Percentiles rank a stretch among this genome's conserved stretches.
Conservation (phyloP, 257 asterid genomes). For the Ilex asprella region DNA sequence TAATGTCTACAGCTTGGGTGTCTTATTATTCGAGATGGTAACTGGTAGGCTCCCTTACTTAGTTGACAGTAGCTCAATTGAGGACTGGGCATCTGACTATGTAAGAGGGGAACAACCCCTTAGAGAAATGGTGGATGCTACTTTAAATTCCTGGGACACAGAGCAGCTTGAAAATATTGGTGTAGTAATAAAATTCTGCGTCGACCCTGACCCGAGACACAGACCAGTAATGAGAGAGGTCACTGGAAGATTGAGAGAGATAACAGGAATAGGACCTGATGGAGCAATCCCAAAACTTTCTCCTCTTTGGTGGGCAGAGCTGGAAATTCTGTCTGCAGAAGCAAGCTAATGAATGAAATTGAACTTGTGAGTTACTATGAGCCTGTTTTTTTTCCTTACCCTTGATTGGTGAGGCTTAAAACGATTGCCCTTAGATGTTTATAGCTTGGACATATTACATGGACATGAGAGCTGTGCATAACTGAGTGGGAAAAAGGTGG, state of each 20-base stretch:
- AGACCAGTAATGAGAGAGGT: conserved; percentile 54
- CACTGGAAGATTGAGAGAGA: conserved; percentile 47
- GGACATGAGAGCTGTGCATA: conserved; percentile 14
- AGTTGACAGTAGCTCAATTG: conserved; percentile 34
- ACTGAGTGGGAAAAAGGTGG: too few relatives aligned
- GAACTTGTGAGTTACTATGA: conserved; percentile 11
- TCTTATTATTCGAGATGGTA: conserved; percentile 57
- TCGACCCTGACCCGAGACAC: conserved; percentile 31
- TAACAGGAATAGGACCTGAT: conserved; percentile 60
- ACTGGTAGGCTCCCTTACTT: conserved; percentile 68
- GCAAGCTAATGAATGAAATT: conserved; percentile 16
- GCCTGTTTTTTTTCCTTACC: conserved; percentile 6
- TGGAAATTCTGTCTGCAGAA: conserved; percentile 57
- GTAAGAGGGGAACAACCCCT: conserved; percentile 29
- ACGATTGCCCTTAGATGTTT: conserved; percentile 4
- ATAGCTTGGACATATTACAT: conserved; percentile 8
- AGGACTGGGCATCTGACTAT: conserved; percentile 71
- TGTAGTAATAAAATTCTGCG: conserved; percentile 46
- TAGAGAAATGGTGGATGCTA: conserved; percentile 50
- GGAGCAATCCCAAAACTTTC: conserved; percentile 62
- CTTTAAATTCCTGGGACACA: conserved; percentile 35
- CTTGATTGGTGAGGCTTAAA: conserved; percentile 4
- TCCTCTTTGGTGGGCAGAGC: conserved; percentile 96
- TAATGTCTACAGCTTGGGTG: conserved; percentile 73
- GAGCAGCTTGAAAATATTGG: conserved; percentile 48